These are phyloP conservation scores for Neoascochyta sp. DNA, from an alignment of 2,329 filamentous ascomycete genomes.

Conservation along the genomic window DNA sequence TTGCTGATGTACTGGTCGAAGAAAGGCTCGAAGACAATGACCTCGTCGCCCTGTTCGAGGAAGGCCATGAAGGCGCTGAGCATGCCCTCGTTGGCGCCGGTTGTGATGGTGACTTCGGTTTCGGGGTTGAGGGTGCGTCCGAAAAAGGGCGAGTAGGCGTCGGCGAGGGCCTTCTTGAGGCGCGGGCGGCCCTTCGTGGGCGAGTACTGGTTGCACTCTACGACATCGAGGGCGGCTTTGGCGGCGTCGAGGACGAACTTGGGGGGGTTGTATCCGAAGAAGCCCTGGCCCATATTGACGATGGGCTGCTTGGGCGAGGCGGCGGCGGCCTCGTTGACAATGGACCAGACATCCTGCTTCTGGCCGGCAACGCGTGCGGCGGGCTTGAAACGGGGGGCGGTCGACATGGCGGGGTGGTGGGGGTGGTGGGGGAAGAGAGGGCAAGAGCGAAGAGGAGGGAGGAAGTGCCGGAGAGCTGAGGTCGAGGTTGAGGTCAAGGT, in stretches of 20 bases:
- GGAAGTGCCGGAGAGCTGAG: no score
- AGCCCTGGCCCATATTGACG: constrained; percentile 68
- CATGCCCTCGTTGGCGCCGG: constrained; percentile 88
- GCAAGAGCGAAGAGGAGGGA: background rate
- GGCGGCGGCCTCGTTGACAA: constrained; percentile 64
- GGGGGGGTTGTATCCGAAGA: constrained; percentile 93
- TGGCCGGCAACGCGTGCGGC: constrained; percentile 53
- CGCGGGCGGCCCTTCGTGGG: constrained; percentile 90
- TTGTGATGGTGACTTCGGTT: constrained; percentile 92
- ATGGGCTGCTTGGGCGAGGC: constrained; percentile 62
- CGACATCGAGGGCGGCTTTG: constrained; percentile 79
- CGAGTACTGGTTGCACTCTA: constrained; percentile 98
- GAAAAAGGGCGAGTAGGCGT: constrained; percentile 89
- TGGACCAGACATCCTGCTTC: constrained; percentile 61
- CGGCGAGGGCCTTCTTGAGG: constrained; percentile 86
- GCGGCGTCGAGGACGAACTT: constrained; percentile 87
- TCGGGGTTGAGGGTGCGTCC: constrained; percentile 78
- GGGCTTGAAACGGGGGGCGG: constrained; percentile 47
- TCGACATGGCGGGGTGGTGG: constrained; percentile 34
- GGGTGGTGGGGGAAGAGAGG: constrained; percentile 1
- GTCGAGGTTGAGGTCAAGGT: no score
- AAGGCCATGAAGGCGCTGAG: constrained; percentile 97
- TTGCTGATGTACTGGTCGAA: constrained; percentile 99
- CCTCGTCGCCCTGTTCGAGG: constrained; percentile 89
- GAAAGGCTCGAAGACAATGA: constrained; percentile 97